Conservation (phyloP, 1,139 yeast genomes). For the Taphrina pruni region DNA sequence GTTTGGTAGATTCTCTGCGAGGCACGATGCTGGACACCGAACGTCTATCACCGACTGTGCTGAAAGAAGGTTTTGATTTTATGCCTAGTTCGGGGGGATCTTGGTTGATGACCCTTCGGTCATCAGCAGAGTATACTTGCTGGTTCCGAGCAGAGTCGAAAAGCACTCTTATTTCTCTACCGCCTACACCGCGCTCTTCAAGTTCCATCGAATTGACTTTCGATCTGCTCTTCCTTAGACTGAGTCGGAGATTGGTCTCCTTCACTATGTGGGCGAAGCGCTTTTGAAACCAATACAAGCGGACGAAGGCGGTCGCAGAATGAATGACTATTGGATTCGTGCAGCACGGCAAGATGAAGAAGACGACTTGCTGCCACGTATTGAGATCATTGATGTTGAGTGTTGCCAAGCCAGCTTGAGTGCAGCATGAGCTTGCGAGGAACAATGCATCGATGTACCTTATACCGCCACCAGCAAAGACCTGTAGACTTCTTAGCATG, state of each 20-base stretch:
- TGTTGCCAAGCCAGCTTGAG: constrained; percentile 93
- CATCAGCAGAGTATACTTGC: constrained; percentile 10
- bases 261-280: constrained; percentile 75
- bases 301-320: constrained; percentile 74
- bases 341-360: constrained; percentile 65
- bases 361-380: constrained; percentile 68
- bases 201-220: constrained; percentile 24
- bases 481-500: constrained; percentile 4
- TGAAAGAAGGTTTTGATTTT: background rate
- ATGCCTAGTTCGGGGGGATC: background rate
- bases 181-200: constrained; percentile 43
- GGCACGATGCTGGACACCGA: constrained; percentile 9
- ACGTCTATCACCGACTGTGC: constrained; percentile 8
- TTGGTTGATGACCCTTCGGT: background rate
- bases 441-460: constrained; percentile 80
- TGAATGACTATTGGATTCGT: constrained; percentile 92
- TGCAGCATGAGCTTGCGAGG: constrained; percentile 73
- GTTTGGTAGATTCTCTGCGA: background rate
- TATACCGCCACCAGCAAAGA: constrained; percentile 53
- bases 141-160: constrained; percentile 32
- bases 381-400: constrained; percentile 66
- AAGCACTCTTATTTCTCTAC: constrained; percentile 42
- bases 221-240: constrained; percentile 75
- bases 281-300: constrained; percentile 88
- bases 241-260: constrained; percentile 69